phyloP scores from a whole-genome alignment of 2,329 filamentous ascomycete genomes.

The Pezicula radicicola region DNA sequence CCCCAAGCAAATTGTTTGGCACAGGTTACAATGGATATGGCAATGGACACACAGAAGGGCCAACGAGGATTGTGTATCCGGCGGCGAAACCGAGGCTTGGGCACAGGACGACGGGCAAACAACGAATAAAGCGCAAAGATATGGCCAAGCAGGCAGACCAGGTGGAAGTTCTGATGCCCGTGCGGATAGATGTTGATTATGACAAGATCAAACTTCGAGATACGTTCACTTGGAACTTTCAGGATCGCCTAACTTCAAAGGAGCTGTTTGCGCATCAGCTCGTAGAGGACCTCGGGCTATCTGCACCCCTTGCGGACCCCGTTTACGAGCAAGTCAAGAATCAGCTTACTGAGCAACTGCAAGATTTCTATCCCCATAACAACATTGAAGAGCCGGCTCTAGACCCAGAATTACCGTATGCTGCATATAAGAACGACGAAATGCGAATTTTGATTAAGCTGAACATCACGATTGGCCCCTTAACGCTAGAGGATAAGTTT shows the following conservation, averaged over 20 bases:
- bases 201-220: constrained; percentile 95
- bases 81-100: constrained; percentile 72
- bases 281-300: constrained; percentile 84
- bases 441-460: constrained; percentile 96
- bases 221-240: constrained; percentile 97
- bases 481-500: constrained; percentile 94
- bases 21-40: constrained; percentile 85
- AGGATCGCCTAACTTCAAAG: constrained; percentile 78
- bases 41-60: constrained; percentile 78
- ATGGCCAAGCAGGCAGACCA: constrained; percentile 84
- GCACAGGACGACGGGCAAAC: constrained; percentile 67
- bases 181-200: constrained; percentile 90
- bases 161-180: constrained; percentile 85
- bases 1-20: constrained; percentile 58
- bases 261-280: constrained; percentile 86
- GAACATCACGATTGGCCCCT: constrained; percentile 94
- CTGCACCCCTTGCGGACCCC: constrained; percentile 65
- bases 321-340: constrained; percentile 57
- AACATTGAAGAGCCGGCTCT: constrained; percentile 87
- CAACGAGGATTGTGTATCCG: constrained; percentile 75
- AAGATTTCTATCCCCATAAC: constrained; percentile 90
- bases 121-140: constrained; percentile 77
- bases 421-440: constrained; percentile 96
- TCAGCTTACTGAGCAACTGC: constrained; percentile 84
- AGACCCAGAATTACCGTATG: constrained; percentile 86